A percentile compares a stretch with the other conserved stretches of the same genome.
Conservation (phyloP, 805 yeast genomes). For the Brettanomyces custersianus region DNA sequence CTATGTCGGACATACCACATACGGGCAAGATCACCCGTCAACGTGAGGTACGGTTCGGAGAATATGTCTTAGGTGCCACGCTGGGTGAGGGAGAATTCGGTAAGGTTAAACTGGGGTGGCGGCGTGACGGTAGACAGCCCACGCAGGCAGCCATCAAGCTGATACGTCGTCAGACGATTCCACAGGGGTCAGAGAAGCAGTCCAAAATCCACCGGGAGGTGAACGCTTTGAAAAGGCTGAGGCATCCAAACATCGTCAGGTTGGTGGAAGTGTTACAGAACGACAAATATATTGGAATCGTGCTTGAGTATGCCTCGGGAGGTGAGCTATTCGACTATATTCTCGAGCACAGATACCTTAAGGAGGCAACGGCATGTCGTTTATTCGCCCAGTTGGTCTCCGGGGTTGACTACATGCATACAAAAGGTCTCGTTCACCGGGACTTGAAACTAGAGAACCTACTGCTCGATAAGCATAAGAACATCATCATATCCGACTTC, state of each 20-base stretch:
- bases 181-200: slow-evolving; percentile 78
- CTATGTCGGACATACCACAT: too few species aligned
- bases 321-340: slow-evolving; percentile 95
- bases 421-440: slow-evolving; percentile 71
- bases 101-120: slow-evolving; percentile 94
- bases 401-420: slow-evolving; percentile 86
- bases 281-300: slow-evolving; percentile 93
- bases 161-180: slow-evolving; percentile 81
- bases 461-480: slow-evolving; percentile 75
- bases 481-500: slow-evolving; percentile 81
- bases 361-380: slow-evolving; percentile 79
- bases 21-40: too few species aligned
- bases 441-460: slow-evolving; percentile 71
- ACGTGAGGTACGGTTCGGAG: slow-evolving; percentile 85
- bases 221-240: slow-evolving; percentile 73
- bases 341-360: slow-evolving; percentile 73
- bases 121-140: slow-evolving; percentile 70
- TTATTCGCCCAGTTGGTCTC: slow-evolving; percentile 88
- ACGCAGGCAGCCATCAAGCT: slow-evolving; percentile 90
- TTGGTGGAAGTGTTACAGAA: slow-evolving; percentile 89
- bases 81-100: slow-evolving; percentile 98
- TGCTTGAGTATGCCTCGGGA: slow-evolving; percentile 92
- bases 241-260: slow-evolving; percentile 90
- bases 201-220: slow-evolving; percentile 88
- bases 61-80: slow-evolving; percentile 84